A percentile compares a stretch with the other conserved stretches of the same genome.
These are phyloP conservation scores for Mariannaea sp. DNA, from an alignment of 2,329 filamentous ascomycete species.

Conservation along the genomic window DNA sequence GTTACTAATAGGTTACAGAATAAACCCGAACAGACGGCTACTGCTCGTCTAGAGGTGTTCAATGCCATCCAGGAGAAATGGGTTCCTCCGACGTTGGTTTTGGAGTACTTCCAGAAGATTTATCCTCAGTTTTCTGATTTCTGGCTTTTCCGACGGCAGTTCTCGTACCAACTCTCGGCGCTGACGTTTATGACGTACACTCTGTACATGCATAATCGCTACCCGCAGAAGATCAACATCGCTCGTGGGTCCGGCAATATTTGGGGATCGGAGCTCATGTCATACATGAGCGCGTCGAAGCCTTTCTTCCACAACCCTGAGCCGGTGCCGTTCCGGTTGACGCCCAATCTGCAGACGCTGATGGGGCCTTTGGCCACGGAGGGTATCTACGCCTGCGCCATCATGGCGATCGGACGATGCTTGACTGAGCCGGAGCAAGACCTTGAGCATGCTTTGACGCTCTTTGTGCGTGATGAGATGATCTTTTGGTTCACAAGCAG, in stretches of 20 bases:
- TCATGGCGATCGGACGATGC: slow-evolving; percentile 96
- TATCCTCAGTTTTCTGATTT: slow-evolving; percentile 93
- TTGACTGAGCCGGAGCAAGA: slow-evolving; percentile 88
- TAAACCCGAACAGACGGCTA: slow-evolving; percentile 69
- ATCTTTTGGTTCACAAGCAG: slow-evolving; percentile 91
- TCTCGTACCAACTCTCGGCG: slow-evolving; percentile 92
- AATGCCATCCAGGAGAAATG: slow-evolving; percentile 92
- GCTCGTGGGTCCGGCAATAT: slow-evolving; percentile 86
- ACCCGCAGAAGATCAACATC: slow-evolving; percentile 94
- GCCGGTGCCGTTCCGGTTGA: slow-evolving; percentile 94
- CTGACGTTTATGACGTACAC: slow-evolving; percentile 99
- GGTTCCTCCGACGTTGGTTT: slow-evolving; percentile 79
- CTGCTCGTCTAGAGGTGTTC: slow-evolving; percentile 87
- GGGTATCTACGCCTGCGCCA: slow-evolving; percentile 90
- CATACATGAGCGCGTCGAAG: slow-evolving; percentile 81
- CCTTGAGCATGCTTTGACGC: slow-evolving; percentile 89
- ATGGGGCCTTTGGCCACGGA: slow-evolving; percentile 97
- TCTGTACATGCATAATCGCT: slow-evolving; percentile 94
- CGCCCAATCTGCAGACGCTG: slow-evolving; percentile 91
- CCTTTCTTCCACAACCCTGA: slow-evolving; percentile 95
- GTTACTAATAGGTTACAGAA: slow-evolving; percentile 52
- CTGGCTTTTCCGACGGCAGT: slow-evolving; percentile 97
- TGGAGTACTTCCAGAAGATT: slow-evolving; percentile 86
- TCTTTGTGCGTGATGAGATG: slow-evolving; percentile 98
- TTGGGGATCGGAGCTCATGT: slow-evolving; percentile 94